These are phyloP conservation scores for Aspergillus quadrilineatus DNA, from an alignment of 2,329 filamentous ascomycete species.

Conservation along the genomic window DNA sequence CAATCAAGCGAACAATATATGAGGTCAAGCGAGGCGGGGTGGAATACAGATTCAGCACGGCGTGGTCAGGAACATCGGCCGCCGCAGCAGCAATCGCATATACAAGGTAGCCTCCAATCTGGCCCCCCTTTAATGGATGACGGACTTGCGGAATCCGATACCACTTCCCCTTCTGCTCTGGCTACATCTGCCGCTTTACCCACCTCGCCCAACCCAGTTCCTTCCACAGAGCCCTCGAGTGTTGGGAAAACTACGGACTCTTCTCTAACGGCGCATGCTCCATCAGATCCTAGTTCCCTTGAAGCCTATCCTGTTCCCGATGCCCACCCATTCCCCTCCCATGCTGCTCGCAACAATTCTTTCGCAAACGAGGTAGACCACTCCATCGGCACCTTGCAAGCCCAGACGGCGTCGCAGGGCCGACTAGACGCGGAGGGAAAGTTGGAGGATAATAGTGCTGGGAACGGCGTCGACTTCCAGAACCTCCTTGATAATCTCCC, in stretches of 20 bases:
- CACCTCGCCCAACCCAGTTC: constrained; percentile 19
- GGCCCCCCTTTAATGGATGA: constrained; percentile 26
- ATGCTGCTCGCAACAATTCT: constrained; percentile 29
- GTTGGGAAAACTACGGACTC: constrained; percentile 18
- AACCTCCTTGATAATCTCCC: constrained; percentile 50
- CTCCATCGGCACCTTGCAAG: constrained; percentile 22
- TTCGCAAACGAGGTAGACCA: constrained; percentile 33
- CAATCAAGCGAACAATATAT: constrained; percentile 19
- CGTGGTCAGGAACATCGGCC: constrained; percentile 20
- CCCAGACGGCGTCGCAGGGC: constrained; percentile 21
- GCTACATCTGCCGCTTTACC: constrained; percentile 19
- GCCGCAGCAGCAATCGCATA: constrained; percentile 14
- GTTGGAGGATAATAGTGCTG: constrained; percentile 23
- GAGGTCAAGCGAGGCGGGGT: constrained; percentile 15
- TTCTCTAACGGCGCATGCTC: constrained; percentile 26
- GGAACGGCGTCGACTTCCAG: constrained; percentile 49
- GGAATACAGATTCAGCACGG: constrained; percentile 17
- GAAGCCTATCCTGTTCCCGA: constrained; percentile 24
- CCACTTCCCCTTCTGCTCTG: constrained; percentile 25
- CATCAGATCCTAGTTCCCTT: constrained; percentile 29
- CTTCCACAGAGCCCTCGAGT: constrained; percentile 18
- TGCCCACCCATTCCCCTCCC: constrained; percentile 25
- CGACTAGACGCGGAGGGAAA: constrained; percentile 27
- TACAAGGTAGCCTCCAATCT: constrained; percentile 35
- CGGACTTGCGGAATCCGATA: constrained; percentile 28